phyloP scores from a whole-genome alignment of 2,329 filamentous ascomycete species.

The Calcarisporium arbuscula region DNA sequence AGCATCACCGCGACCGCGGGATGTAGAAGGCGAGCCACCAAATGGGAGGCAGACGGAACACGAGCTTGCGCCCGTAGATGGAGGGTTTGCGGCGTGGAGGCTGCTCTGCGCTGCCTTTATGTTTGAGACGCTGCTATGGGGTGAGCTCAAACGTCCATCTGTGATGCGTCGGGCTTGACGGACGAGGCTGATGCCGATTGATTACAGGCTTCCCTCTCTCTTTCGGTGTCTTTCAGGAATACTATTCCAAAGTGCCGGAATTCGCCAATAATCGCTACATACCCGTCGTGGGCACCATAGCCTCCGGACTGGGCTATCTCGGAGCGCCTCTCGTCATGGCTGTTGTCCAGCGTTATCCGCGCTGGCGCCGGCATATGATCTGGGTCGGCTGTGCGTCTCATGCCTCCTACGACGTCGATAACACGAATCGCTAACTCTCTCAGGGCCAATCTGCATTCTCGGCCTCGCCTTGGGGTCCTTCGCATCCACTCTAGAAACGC shows the following conservation, averaged over 20 bases:
- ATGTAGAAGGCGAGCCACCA: too few species aligned
- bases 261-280: slow-evolving; percentile 19
- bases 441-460: slow-evolving; percentile 28
- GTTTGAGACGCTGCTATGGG: slow-evolving; percentile 19
- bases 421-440: background rate
- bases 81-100: slow-evolving; percentile 17
- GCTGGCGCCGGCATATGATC: slow-evolving; percentile 28
- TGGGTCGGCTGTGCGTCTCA: slow-evolving; percentile 29
- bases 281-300: slow-evolving; percentile 20
- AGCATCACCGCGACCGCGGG: too few species aligned
- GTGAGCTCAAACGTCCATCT: slow-evolving; percentile 3
- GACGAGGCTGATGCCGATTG: too few species aligned
- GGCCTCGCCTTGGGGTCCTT: slow-evolving; percentile 29
- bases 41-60: too few species aligned
- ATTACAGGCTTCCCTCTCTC: slow-evolving; percentile 21
- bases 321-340: slow-evolving; percentile 26
- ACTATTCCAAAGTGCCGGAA: slow-evolving; percentile 20
- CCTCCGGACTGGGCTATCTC: slow-evolving; percentile 24
- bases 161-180: background rate
- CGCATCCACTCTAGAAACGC: slow-evolving; percentile 20
- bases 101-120: slow-evolving; percentile 17
- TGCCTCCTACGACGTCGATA: background rate
- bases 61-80: slow-evolving; percentile 16
- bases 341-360: slow-evolving; percentile 24
- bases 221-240: slow-evolving; percentile 24